Evolutionary conservation across 2,329 filamentous ascomycete genomes (phyloP).

Genomic region (Paecilomyces fulvus): DNA sequence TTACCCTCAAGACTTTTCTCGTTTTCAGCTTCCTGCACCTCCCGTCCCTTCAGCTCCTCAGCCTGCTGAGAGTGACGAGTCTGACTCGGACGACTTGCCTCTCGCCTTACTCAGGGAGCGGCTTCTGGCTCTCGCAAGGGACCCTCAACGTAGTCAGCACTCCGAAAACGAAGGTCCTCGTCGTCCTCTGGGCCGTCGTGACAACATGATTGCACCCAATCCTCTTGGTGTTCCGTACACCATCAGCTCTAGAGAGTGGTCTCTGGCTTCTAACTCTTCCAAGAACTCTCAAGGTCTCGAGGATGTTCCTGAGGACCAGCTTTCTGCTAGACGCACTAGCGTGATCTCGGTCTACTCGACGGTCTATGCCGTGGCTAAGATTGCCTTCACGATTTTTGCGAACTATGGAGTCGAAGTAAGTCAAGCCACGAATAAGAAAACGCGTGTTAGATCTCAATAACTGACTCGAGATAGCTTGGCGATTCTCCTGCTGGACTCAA

Average conservation of each 20-base stretch:
- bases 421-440: neutral
- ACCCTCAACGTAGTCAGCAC: neutral
- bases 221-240: slow-evolving; percentile 20
- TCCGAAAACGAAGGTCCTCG: neutral
- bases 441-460: neutral
- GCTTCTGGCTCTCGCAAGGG: neutral
- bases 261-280: slow-evolving; percentile 7
- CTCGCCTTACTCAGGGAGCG: neutral
- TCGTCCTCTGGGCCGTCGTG: neutral
- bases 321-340: slow-evolving; percentile 14
- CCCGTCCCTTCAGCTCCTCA: neutral
- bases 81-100: neutral
- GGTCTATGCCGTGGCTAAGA: slow-evolving; percentile 29
- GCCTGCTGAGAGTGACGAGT: neutral
- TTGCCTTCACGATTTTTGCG: slow-evolving; percentile 22
- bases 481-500: slow-evolving; percentile 17
- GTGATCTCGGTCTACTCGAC: slow-evolving; percentile 23
- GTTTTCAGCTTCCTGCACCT: neutral
- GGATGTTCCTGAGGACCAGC: slow-evolving; percentile 10
- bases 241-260: slow-evolving; percentile 24
- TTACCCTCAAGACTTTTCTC: neutral
- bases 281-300: slow-evolving; percentile 7
- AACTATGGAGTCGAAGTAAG: slow-evolving; percentile 28
- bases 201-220: slow-evolving; percentile 11
- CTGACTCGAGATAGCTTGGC: slow-evolving; percentile 20